Evolutionary conservation across 192 early-diverging fungal species (phyloP).

Genomic region (Dimargaris xerosporica): DNA sequence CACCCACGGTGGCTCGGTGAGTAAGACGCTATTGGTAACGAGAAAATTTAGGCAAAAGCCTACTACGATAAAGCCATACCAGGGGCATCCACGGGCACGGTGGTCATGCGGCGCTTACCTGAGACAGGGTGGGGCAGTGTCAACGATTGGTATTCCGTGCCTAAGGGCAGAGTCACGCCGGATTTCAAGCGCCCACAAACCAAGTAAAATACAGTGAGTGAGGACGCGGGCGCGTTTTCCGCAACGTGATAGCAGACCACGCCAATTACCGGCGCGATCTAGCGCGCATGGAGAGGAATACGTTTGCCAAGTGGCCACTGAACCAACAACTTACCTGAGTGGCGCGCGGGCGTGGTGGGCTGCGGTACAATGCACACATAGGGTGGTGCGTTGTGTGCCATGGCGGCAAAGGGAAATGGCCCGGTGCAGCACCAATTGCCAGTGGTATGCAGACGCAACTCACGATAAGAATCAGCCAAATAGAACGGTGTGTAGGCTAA

Average conservation of each 20-base stretch:
- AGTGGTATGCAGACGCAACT: too few relatives aligned
- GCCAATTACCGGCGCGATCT: too few relatives aligned
- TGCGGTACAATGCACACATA: slow-evolving; percentile 6
- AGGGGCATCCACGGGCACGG: neutral
- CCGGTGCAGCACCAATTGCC: too few relatives aligned
- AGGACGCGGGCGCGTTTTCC: too few relatives aligned
- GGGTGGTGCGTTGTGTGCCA: neutral
- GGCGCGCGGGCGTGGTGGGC: neutral
- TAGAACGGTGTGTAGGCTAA: too few relatives aligned
- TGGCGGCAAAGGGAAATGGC: neutral
- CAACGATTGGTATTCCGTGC: neutral
- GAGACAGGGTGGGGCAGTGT: neutral
- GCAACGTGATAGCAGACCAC: too few relatives aligned
- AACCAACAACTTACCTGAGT: neutral
- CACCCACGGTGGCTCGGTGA: neutral
- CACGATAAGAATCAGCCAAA: too few relatives aligned
- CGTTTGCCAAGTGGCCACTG: too few relatives aligned
- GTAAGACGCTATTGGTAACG: neutral
- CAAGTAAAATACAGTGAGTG: too few relatives aligned
- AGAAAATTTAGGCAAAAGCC: neutral
- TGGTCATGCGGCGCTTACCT: neutral
- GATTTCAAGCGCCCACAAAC: too few relatives aligned
- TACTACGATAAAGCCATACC: neutral
- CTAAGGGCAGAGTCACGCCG: neutral
- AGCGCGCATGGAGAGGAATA: too few relatives aligned